phyloP scores from a whole-genome alignment of 176 grass and related monocot species.

The Eragrostis curvula region DNA sequence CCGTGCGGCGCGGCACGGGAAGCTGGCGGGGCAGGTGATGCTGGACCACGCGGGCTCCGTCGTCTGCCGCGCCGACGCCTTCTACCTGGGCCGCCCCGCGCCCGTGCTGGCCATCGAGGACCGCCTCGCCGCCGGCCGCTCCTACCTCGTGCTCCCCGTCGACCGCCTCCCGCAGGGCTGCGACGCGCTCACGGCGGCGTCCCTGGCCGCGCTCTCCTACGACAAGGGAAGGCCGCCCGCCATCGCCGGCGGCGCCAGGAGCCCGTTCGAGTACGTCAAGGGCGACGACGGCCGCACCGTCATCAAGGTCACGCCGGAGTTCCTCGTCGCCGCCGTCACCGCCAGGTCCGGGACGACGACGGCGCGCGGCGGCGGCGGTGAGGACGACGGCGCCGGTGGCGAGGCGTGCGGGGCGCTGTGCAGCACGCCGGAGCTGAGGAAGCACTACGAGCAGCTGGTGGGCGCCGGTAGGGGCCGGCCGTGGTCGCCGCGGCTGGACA shows the following conservation, averaged over 20 bases:
- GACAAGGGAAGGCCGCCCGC: not conserved
- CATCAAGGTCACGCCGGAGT: slow-evolving; percentile 82
- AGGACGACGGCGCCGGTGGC: not conserved
- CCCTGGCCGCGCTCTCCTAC: slow-evolving; percentile 59
- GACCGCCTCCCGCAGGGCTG: slow-evolving; percentile 63
- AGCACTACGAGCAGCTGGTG: slow-evolving; percentile 95
- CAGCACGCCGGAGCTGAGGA: slow-evolving; percentile 92
- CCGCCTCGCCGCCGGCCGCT: slow-evolving; percentile 48
- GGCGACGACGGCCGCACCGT: slow-evolving; percentile 55
- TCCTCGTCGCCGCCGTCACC: slow-evolving; percentile 59
- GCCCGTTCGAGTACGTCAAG: slow-evolving; percentile 79
- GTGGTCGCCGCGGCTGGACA: slow-evolving; percentile 84
- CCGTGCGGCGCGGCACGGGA: slow-evolving; percentile 22
- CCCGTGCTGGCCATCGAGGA: slow-evolving; percentile 77
- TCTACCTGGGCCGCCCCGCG: slow-evolving; percentile 66
- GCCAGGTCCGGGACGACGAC: not conserved
- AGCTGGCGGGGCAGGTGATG: slow-evolving; percentile 70
- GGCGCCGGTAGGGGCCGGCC: slow-evolving; percentile 52
- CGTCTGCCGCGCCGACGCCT: slow-evolving; percentile 71
- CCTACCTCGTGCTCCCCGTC: slow-evolving; percentile 83
- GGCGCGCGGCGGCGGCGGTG: too few species aligned
- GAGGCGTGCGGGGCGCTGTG: slow-evolving; percentile 49
- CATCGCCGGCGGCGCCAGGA: slow-evolving; percentile 39
- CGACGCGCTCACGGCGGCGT: slow-evolving; percentile 50
- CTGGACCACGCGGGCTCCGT: slow-evolving; percentile 55